Conservation (phyloP, 2,329 filamentous ascomycete species). For the Sclerotinia glacialis region DNA sequence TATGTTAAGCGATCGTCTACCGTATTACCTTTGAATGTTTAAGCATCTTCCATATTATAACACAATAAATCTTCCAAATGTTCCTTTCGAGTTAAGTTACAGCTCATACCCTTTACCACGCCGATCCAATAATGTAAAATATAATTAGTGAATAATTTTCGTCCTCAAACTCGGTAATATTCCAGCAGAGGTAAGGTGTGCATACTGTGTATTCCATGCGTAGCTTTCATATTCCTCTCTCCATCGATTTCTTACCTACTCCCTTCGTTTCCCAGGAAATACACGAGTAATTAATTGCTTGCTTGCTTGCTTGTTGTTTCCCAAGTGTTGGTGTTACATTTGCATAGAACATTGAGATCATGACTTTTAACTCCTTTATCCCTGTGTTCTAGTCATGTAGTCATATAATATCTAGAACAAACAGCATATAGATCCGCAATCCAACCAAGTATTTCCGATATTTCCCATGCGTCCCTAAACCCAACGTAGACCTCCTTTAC, state of each 20-base stretch:
- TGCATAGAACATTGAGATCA: neutral
- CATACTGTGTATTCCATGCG: too few species aligned
- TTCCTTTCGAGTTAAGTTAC: neutral
- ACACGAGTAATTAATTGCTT: too few species aligned
- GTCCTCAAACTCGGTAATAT: neutral
- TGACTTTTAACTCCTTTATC: neutral
- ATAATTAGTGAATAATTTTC: too few species aligned
- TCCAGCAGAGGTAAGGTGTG: too few species aligned
- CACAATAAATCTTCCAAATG: neutral
- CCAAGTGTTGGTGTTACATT: too few species aligned
- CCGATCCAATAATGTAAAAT: neutral
- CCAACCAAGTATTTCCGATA: too few species aligned
- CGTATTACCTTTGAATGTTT: neutral
- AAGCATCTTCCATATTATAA: neutral
- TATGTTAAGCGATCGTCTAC: constrained; percentile 7
- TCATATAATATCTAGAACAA: neutral
- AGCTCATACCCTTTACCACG: neutral
- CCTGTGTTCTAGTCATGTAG: neutral
- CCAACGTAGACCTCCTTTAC: neutral
- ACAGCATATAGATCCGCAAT: neutral
- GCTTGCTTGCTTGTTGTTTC: neutral
- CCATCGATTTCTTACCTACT: too few species aligned
- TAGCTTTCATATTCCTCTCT: neutral
- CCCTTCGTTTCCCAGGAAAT: too few species aligned
- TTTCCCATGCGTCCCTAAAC: neutral